Percentiles rank a stretch among this genome's conserved stretches.
Evolutionary conservation across 768 basidiomycete species (phyloP).

Genomic region (Trametes meyenii): DNA sequence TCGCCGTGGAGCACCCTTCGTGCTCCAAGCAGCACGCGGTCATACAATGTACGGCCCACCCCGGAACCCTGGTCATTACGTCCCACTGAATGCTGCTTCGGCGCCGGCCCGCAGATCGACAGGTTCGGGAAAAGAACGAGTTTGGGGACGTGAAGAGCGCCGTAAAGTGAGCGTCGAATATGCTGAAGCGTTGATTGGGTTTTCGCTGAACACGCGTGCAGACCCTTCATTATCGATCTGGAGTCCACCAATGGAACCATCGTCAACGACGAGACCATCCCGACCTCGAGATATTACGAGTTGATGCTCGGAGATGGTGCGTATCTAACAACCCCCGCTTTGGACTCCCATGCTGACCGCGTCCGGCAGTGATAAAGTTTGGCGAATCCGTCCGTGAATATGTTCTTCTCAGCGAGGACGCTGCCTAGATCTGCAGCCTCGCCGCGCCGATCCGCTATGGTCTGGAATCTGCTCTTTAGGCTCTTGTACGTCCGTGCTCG

Average conservation of each 20-base stretch:
- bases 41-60: constrained; percentile 72
- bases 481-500: constrained; percentile 11
- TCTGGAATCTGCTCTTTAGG: background rate
- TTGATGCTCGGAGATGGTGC: constrained; percentile 77
- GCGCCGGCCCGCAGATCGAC: constrained; percentile 57
- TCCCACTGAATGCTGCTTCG: constrained; percentile 11
- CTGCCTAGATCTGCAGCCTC: constrained; percentile 25
- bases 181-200: background rate
- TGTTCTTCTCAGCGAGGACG: constrained; percentile 83
- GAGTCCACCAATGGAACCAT: constrained; percentile 97
- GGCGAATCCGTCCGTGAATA: constrained; percentile 82
- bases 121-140: constrained; percentile 85
- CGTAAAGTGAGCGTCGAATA: constrained; percentile 68
- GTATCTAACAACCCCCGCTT: constrained; percentile 28
- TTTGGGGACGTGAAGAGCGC: constrained; percentile 75
- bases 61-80: background rate
- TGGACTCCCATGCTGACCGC: constrained; percentile 12
- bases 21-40: constrained; percentile 99
- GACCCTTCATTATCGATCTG: constrained; percentile 96
- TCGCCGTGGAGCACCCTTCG: constrained; percentile 92
- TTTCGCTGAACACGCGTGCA: constrained; percentile 35
- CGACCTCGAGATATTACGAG: constrained; percentile 86
- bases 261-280: constrained; percentile 87
- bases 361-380: constrained; percentile 75
- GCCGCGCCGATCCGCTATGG: background rate